These are phyloP conservation scores for Leccinum uliginosum DNA, from an alignment of 768 basidiomycete genomes.

Conservation along the genomic window DNA sequence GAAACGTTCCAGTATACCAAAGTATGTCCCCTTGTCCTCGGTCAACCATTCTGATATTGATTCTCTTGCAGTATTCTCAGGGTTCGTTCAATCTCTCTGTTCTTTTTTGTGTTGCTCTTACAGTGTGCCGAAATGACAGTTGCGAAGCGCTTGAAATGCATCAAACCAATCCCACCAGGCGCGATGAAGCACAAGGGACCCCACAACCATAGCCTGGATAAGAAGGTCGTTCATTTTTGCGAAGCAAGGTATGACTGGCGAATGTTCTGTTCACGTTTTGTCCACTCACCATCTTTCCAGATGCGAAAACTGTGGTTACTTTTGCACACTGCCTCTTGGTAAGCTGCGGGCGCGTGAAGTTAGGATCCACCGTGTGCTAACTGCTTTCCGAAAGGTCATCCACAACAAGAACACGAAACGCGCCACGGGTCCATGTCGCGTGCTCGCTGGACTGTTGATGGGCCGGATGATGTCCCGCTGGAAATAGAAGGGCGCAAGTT, in stretches of 20 bases:
- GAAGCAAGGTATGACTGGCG: constrained; percentile 36
- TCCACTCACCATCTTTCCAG: constrained; percentile 22
- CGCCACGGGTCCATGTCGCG: constrained; percentile 60
- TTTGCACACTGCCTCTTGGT: constrained; percentile 56
- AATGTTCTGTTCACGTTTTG: background rate
- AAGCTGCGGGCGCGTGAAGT: background rate
- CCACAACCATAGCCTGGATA: constrained; percentile 46
- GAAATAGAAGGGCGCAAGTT: constrained; percentile 57
- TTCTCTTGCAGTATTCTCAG: too few relatives aligned
- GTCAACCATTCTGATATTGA: background rate
- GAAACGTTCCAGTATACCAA: constrained; percentile 65
- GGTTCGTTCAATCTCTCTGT: too few relatives aligned
- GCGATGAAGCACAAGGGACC: constrained; percentile 37
- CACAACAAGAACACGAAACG: constrained; percentile 59
- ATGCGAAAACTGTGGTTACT: constrained; percentile 54
- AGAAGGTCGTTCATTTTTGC: constrained; percentile 50
- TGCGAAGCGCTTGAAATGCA: too few relatives aligned
- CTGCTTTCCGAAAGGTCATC: constrained; percentile 38
- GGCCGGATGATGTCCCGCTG: constrained; percentile 42
- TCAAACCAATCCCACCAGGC: too few relatives aligned
- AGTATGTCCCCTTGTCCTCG: constrained; percentile 29
- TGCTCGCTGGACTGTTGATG: constrained; percentile 54
- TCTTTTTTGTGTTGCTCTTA: too few relatives aligned
- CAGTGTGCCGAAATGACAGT: too few relatives aligned
- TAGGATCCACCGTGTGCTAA: background rate